These are phyloP conservation scores for Penicillium cinerascens DNA, from an alignment of 495 filamentous ascomycete genomes.

Conservation along the genomic window DNA sequence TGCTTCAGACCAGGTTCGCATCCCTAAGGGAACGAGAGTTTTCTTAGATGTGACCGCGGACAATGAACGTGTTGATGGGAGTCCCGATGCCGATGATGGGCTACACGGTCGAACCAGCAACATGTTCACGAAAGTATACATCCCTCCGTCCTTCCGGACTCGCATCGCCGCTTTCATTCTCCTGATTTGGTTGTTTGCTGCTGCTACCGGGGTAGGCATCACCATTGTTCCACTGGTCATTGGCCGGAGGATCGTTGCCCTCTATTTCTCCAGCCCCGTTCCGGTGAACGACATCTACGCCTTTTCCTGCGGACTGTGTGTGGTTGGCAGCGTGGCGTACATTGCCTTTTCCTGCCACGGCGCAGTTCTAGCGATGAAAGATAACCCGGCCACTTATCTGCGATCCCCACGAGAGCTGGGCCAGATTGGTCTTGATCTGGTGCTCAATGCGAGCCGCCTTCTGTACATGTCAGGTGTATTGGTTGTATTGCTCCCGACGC, in stretches of 20 bases:
- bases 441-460: constrained; percentile 38
- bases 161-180: constrained; percentile 83
- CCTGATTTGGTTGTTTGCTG: constrained; percentile 90
- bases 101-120: constrained; percentile 62
- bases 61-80: constrained; percentile 62
- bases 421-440: constrained; percentile 11
- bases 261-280: constrained; percentile 60
- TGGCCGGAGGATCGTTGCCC: constrained; percentile 71
- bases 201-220: constrained; percentile 80
- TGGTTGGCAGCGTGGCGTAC: constrained; percentile 65
- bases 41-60: constrained; percentile 76
- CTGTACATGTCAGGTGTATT: constrained; percentile 71
- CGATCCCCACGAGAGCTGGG: constrained; percentile 31
- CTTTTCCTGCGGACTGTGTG: constrained; percentile 81
- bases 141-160: constrained; percentile 78
- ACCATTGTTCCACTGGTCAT: constrained; percentile 87
- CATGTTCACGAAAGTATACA: constrained; percentile 79
- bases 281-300: constrained; percentile 94
- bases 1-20: constrained; percentile 88
- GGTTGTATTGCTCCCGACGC: constrained; percentile 69
- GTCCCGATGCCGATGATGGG: constrained; percentile 54
- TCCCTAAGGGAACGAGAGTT: constrained; percentile 75
- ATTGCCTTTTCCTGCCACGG: constrained; percentile 49
- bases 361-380: constrained; percentile 36
- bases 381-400: constrained; percentile 30